Base-by-base conservation (phyloP, 495 filamentous ascomycete species). In the Daldinia bambusicola region DNA sequence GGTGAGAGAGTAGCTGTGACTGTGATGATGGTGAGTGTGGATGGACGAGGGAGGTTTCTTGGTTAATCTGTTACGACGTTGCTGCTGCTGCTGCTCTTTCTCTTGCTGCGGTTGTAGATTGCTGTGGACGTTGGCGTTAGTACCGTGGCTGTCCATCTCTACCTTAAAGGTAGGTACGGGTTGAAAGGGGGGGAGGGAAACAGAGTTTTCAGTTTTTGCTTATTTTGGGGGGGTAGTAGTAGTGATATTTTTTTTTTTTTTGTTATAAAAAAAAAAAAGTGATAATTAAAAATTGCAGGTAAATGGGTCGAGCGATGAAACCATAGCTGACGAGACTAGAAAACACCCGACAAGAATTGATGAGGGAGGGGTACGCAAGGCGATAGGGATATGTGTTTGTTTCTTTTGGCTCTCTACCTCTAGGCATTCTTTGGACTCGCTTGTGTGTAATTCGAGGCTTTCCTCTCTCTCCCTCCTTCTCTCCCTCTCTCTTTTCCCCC, bases 1-100 rank as follows among this genome's bases (percentile, higher is more conserved):
- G 64, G 78, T 77, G 71, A 73, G 72, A 14, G 76, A 73, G 65
- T 78, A 80, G 76, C 78, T 81, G 63, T 79, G 74, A 66, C 77
- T 71, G 66, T 80, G 75, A 62, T 78, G 72, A 51, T 81, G 73
- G 59, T 78, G 74, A 26, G 79, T 48, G 10, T 48, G 43, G 9
- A 48, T 48, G 8, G 43, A 74, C 41, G 85, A 75, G 43, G 84
- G 84, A 26, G 84, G 84, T 76, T 85, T 85, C 78, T 88, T 88
- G 73, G 82, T 85, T 63, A 88, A 83, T 68, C 78, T 84, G 75
- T 72, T 72, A 60, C 66, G 70, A 31, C 84, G 83, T 69, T 83
- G 81, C 22, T 67, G 62, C 55, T 85, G 80, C 73, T 74, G 66
- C 61, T 66, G 64, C 64, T 60, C 67, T 67, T 58, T 66, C 51